Base-by-base conservation (phyloP, 2,329 filamentous ascomycete species). In the Nemania serpens region DNA sequence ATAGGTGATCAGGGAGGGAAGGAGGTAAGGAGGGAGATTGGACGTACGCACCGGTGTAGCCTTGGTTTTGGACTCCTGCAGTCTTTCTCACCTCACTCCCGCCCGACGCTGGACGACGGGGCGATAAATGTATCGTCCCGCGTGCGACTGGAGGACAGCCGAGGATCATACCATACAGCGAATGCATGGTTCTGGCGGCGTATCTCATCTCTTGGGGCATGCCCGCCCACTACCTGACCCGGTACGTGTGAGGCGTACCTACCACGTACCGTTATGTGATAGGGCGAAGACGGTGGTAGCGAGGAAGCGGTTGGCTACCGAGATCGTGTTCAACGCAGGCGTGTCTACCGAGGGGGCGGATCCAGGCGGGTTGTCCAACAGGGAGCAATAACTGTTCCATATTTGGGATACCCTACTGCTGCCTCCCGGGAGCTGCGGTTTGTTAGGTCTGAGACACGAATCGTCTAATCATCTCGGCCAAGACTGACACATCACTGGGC, bases 1-100 rank as follows among this genome's bases (percentile, higher is more conserved):
- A 36, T 29, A 36, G 29, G 22, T 41, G 18, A 13, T 3, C 20
- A 49, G 22, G 45, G 36, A 56, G 13, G 37, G 13, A n/a, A 12
- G 37, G 37, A 41, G 37, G n/a, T 12, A 22, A 18, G 41, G 18
- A 25, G 25, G 11, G 17, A 54, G 25, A 46, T 55, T 59, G 39
- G 46, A 20, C 22, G 18, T 33, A 11, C 5, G 37, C n/a, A 6
- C n/a, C 42, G 34, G 42, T 33, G 41, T 47, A n/a, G 48, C 17
- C 18, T 49, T 50, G 48, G 18, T 15, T 50, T 39, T 4, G 17
- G 58, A 42, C 22, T 47, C 34, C 34, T 47, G 58, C 58, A 60
- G 34, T n/a, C 22, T 29, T 25, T 29, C 25, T 11, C 17, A 15
- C 25, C 42, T 20, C 42, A 45, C 42, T 20, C 17, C 41, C 41